These are phyloP conservation scores for Vanderwaltozyma yarrowii DNA, from an alignment of 805 yeast species.

Conservation along the genomic window DNA sequence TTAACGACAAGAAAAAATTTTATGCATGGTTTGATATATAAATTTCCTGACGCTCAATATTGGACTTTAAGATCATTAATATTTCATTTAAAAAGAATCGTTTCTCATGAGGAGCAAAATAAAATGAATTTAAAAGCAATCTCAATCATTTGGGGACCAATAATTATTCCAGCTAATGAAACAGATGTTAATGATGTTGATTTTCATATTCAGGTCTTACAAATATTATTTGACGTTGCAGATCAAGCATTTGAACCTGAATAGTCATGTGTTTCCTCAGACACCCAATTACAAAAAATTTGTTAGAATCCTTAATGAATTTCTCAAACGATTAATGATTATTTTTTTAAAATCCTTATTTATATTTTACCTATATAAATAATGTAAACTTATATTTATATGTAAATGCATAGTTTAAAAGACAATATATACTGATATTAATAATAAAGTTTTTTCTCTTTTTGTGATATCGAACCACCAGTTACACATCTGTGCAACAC, in stretches of 20 bases:
- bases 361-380: too few species aligned
- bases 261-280: background rate
- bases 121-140: conserved; percentile 76
- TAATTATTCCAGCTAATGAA: conserved; percentile 58
- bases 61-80: conserved; percentile 79
- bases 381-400: too few species aligned
- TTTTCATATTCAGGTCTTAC: conserved; percentile 66
- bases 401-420: too few species aligned
- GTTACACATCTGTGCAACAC: conserved; percentile 11
- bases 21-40: conserved; percentile 79
- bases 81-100: conserved; percentile 74
- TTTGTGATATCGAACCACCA: conserved; percentile 4
- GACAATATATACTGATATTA: background rate
- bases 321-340: too few species aligned
- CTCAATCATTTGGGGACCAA: conserved; percentile 94
- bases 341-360: too few species aligned
- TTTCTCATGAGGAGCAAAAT: conserved; percentile 49
- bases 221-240: conserved; percentile 74
- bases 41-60: conserved; percentile 89
- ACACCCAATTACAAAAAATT: background rate
- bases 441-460: background rate
- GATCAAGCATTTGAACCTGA: conserved; percentile 70
- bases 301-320: too few species aligned
- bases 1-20: conserved; percentile 54
- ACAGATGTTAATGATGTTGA: conserved; percentile 65